Evolutionary conservation across 2,329 filamentous ascomycete genomes (phyloP), one percentile per base, ranked within the genome.

Genomic region (Sclerotiophoma versabilis): DNA sequence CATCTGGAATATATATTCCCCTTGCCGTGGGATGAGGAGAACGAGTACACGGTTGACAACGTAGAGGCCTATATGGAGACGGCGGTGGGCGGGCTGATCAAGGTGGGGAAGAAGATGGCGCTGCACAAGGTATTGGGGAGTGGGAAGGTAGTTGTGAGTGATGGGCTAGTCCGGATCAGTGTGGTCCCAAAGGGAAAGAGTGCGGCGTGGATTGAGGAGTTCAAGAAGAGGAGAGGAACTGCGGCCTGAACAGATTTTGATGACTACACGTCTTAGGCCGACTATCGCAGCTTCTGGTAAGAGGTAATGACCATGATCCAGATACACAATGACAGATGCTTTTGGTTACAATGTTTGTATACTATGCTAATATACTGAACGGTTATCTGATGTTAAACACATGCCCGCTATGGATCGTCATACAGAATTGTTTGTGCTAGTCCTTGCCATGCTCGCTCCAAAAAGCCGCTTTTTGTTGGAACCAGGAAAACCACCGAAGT

Each of bases 51-150:
- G 0, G 64, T 81, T 1, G 80, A 80, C 0, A 80, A 76, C 0
- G 91, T 96, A 4, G 92, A 96, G 64, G 95, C 91, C 68, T 98
- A 91, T 75, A 89, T 96, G 80, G 92, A 97, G 79, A 98, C 92
- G 0, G 77, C 77, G 4, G 79, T 81, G 0, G 92, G 92, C 0
- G 92, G 93, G 0, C 75, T 99, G 66, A 85, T 96, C 67, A 97
- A 96, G 79, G 87, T 93, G 19, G 93, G 95, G 41, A 93, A 91
- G 83, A 95, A 93, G 71, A 82, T 95, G 60, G 80, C 85, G 17
- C 74, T 98, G 63, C 75, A 92, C 44, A 90, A 92, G 78, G 84
- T 93, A 25, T 76, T 98, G 59, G 81, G 81, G 8, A 85, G 85
- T 8, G 92, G 90, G 6, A 92, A 89, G 69, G 86, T 96, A 6